Conservation (phyloP, 1,139 yeast species). For the Zygoascus hellenicus region DNA sequence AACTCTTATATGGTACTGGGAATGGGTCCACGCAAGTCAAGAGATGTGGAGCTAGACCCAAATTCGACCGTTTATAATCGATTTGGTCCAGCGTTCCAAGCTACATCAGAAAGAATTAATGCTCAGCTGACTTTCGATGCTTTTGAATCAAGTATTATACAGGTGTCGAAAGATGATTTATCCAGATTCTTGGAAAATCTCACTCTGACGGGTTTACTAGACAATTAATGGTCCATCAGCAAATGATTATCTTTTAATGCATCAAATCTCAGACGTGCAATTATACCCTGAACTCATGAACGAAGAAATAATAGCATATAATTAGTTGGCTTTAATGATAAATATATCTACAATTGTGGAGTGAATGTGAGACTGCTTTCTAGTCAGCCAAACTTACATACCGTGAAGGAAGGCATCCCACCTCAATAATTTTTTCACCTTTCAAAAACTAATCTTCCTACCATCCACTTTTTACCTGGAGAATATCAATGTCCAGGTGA, state of each 20-base stretch:
- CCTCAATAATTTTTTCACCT: not conserved
- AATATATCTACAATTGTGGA: too few species aligned
- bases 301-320: too few species aligned
- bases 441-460: not conserved
- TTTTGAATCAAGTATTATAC: constrained; percentile 90
- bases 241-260: too few species aligned
- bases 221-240: not conserved
- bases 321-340: too few species aligned
- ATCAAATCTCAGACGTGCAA: too few species aligned
- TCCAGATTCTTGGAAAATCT: constrained; percentile 81
- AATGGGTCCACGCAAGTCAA: constrained; percentile 73
- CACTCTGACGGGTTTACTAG: constrained; percentile 34
- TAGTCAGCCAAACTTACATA: too few species aligned
- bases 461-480: not conserved
- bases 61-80: constrained; percentile 47
- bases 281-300: too few species aligned
- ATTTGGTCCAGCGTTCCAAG: constrained; percentile 86
- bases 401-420: too few species aligned
- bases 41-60: constrained; percentile 32
- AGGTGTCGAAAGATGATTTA: constrained; percentile 80
- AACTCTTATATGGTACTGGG: constrained; percentile 89
- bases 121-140: constrained; percentile 90
- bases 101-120: constrained; percentile 72
- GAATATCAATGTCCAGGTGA: constrained; percentile 5
- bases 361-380: too few species aligned